Evolutionary conservation across 306 rosid species (phyloP).

Genomic region (Gastrolobium bilobum): DNA sequence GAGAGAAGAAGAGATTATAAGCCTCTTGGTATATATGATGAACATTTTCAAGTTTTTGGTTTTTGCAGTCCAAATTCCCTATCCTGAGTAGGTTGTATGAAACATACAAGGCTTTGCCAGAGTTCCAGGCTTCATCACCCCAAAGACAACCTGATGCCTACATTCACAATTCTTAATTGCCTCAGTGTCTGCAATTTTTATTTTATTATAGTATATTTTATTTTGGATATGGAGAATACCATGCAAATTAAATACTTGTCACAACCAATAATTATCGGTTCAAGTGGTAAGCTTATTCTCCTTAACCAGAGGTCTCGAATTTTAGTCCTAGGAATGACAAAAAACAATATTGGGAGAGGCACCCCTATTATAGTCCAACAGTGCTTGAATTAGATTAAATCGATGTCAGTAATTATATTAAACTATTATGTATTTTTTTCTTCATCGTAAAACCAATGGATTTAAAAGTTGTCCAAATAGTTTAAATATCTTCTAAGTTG

Average conservation of each 20-base stretch:
- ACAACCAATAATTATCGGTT: no score
- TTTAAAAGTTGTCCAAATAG: background rate
- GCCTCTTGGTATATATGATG: background rate
- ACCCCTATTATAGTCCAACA: no score
- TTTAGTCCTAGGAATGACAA: no score
- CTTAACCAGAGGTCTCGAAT: background rate
- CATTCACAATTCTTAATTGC: background rate
- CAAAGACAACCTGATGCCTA: constrained; percentile 59
- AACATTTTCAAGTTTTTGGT: constrained; percentile 17
- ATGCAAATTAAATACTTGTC: background rate
- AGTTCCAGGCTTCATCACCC: constrained; percentile 59
- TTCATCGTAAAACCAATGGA: background rate
- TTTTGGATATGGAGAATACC: background rate
- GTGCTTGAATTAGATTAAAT: no score
- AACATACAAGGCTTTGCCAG: constrained; percentile 56
- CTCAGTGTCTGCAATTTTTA: background rate
- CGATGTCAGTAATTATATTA: background rate
- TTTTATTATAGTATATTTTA: background rate
- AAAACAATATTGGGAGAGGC: no score
- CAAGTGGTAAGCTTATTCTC: no score
- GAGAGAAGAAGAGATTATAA: constrained; percentile 32
- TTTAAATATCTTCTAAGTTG: background rate
- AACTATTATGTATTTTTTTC: background rate
- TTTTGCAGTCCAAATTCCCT: constrained; percentile 61
- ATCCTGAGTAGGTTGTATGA: constrained; percentile 54